Base-by-base conservation (phyloP, 192 early-diverging fungal species). In the Chytriomyces hyalinus region DNA sequence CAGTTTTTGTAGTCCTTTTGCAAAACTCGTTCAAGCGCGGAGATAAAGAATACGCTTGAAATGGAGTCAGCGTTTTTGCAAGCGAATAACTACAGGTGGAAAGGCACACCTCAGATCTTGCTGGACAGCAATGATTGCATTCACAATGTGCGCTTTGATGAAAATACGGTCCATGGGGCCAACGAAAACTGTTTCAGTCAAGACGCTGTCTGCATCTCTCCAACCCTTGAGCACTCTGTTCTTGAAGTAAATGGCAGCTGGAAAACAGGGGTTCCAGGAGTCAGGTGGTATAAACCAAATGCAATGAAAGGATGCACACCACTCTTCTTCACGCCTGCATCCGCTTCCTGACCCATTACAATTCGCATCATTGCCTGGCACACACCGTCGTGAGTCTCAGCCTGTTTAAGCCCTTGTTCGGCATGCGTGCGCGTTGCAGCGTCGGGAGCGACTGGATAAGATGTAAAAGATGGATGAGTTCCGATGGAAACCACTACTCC, bases 221-320 rank as follows among this genome's bases (percentile, higher is more conserved):
- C 95, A 97, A 17, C 89, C 88, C 69, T 87, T 87, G 44, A 83
- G 81, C 48, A 95, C 80, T 7, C 91, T 85, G 84, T 97, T 97
- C 78, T 97, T 97, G 82, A 97, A 94, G 87, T 93, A 96, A 77
- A 97, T 93, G 9, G 94, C 86, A 51, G 84, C 87, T 85, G 79
- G n/a, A 20, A 59, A 44, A 17, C 36, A 49, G 49, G 22, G 70
- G 13, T 67, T 22, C 9, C 22, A 17, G 26, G 9, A 61, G 36
- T 59, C 48, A 26, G 7, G 11, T 17, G 10, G 46, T 22, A 5
- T 63, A 11, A 5, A 44, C 9, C 8, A 13, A 61, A 5, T 28
- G 20, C 15, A 26, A n/a, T 22, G 6, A 28, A 26, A 8, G 45
- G 47, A 11, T n/a, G 22, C 65, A 11, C 26, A 85, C 86, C 86